These are phyloP conservation scores for Coniophora puteana DNA, from an alignment of 1,284 basidiomycete genomes.

Conservation along the genomic window DNA sequence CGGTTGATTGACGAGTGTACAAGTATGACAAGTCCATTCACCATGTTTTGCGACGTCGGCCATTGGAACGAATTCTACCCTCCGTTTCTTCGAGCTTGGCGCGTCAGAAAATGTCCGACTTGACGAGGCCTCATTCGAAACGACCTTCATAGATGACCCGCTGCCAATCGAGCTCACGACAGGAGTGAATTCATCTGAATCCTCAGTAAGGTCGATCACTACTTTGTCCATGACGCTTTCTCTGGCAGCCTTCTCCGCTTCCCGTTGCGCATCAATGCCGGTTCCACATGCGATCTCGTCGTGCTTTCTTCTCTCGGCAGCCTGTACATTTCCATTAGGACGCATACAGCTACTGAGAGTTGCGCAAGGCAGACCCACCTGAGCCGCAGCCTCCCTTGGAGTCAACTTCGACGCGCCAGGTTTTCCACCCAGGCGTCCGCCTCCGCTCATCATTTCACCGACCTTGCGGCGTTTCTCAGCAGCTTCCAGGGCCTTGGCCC, in stretches of 20 bases:
- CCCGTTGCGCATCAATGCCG: constrained; percentile 53
- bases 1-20: constrained; percentile 66
- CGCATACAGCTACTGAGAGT: neutral
- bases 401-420: constrained; percentile 35
- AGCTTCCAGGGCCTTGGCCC: constrained; percentile 65
- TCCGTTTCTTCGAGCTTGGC: constrained; percentile 3
- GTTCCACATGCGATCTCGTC: constrained; percentile 76
- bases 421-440: constrained; percentile 52
- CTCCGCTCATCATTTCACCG: constrained; percentile 46
- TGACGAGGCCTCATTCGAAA: constrained; percentile 3
- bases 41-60: constrained; percentile 3
- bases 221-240: constrained; percentile 62
- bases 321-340: constrained; percentile 40
- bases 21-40: constrained; percentile 66
- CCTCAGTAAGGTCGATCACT: constrained; percentile 51
- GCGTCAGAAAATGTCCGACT: constrained; percentile 4
- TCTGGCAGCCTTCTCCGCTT: constrained; percentile 65
- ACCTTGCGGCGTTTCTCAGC: constrained; percentile 65
- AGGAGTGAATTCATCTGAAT: constrained; percentile 29
- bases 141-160: constrained; percentile 12
- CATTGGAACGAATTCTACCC: constrained; percentile 2
- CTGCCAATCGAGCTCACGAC: constrained; percentile 24
- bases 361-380: constrained; percentile 43
- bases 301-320: constrained; percentile 69
- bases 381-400: constrained; percentile 71